Evolutionary conservation across 352 stramenopile genomes (phyloP), one percentile per base, ranked within the genome.

Genomic region (Globisporangium recalcitrans): DNA sequence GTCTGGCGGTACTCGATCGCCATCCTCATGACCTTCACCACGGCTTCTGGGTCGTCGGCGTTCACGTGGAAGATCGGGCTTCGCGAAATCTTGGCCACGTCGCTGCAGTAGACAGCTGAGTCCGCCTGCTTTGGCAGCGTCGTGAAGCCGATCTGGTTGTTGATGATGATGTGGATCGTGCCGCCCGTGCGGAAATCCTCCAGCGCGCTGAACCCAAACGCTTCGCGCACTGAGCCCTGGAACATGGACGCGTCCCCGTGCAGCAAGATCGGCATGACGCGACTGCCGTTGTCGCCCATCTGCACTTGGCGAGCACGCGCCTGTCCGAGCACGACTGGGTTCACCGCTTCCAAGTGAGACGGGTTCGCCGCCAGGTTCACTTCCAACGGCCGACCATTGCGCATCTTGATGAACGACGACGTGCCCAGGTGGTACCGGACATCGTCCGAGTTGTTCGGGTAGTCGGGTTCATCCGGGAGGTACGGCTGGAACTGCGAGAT

Each of bases 91-190:
- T 99, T 99, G 22, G 94, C 98, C 29, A 99, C 78, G 82, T 99
- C 97, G 48, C 91, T 90, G 72, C 93, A 98, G 75, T 99, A 99
- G 6, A 96, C 85, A 7, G 97, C 98, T 11, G 96, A 99, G 52
- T 98, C 90, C 49, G 87, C 94, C 68, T 99, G 92, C 67, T 97
- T 97, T 16, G 97, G 96, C 64, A 99, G 85, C 9, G 97, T 99
- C n/a, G 98, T 99, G 75, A 99, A 99, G 16, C 87, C 90, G 24
- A 97, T 94, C 74, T 98, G 95, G 69, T 99, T 99, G 80, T 99
- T 99, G 60, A 99, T 97, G 65, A 99, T 96, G 16, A 99, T 91
- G 74, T 99, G 97, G 66, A 99, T 96, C 14, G 97, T 99, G 51
- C 98, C 98, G 47, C 97, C 97, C 11, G 97, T 98, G 60, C 88